These are phyloP conservation scores for Clathrus columnatus DNA, from an alignment of 768 basidiomycete species.

Conservation along the genomic window DNA sequence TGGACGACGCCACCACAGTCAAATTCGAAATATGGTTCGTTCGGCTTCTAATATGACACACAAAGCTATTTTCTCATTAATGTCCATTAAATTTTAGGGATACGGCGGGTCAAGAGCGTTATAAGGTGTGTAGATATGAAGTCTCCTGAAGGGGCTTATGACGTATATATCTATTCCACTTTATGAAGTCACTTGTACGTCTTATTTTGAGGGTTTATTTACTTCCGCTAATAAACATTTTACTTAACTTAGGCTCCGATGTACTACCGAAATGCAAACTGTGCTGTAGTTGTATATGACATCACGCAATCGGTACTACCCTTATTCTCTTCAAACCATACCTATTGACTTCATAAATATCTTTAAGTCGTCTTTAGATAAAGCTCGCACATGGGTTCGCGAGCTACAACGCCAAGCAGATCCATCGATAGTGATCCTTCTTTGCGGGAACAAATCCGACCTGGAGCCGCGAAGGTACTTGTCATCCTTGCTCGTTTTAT, in stretches of 20 bases:
- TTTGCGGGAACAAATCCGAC: constrained; percentile 95
- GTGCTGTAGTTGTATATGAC: constrained; percentile 92
- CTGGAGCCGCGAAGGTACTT: constrained; percentile 59
- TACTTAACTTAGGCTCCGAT: constrained; percentile 60
- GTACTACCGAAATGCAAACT: constrained; percentile 95
- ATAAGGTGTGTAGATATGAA: constrained; percentile 50
- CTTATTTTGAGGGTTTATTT: background rate
- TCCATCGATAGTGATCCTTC: constrained; percentile 90
- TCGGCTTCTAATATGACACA: background rate
- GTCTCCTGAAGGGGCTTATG: background rate
- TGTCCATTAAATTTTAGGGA: constrained; percentile 47
- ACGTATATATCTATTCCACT: background rate
- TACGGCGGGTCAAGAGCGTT: constrained; percentile 92
- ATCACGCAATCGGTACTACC: constrained; percentile 63
- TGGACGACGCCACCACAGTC: constrained; percentile 82
- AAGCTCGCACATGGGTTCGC: constrained; percentile 92
- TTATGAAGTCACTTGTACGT: constrained; percentile 41
- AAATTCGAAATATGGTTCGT: constrained; percentile 97
- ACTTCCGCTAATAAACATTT: background rate
- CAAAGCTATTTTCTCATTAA: constrained; percentile 8
- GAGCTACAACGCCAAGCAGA: constrained; percentile 97
- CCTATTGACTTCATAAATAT: background rate
- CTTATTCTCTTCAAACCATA: background rate
- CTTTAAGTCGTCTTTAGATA: constrained; percentile 72
- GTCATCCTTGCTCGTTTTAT: background rate